These are phyloP conservation scores for Scorias spongiosa DNA, from an alignment of 2,329 filamentous ascomycete species.

Conservation along the genomic window DNA sequence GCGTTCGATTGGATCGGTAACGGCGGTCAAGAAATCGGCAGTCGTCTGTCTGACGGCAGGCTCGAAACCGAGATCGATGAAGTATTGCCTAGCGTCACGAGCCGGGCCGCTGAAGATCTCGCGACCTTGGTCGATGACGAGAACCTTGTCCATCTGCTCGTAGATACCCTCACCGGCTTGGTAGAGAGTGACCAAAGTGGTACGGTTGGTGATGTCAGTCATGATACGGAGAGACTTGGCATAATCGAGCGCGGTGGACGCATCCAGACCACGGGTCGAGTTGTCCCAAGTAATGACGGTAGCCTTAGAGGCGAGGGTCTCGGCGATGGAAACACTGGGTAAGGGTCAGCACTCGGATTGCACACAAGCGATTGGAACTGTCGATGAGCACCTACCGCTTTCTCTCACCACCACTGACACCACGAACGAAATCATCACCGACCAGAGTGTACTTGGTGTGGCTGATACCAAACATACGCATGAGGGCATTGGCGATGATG, in stretches of 20 bases:
- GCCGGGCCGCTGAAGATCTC: slow-evolving; percentile 52
- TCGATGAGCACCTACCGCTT: slow-evolving; percentile 32
- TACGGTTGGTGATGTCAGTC: slow-evolving; percentile 60
- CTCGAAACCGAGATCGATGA: slow-evolving; percentile 48
- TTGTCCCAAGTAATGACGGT: slow-evolving; percentile 70
- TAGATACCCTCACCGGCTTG: slow-evolving; percentile 57
- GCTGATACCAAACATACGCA: slow-evolving; percentile 65
- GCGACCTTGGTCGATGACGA: slow-evolving; percentile 59
- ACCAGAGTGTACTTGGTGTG: slow-evolving; percentile 63
- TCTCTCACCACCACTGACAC: slow-evolving; percentile 65
- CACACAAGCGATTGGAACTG: too few relatives aligned
- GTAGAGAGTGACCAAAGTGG: slow-evolving; percentile 56
- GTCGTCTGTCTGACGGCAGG: slow-evolving; percentile 51
- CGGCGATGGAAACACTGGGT: slow-evolving; percentile 54
- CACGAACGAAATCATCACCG: slow-evolving; percentile 57
- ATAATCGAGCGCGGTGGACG: slow-evolving; percentile 65
- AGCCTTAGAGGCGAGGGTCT: slow-evolving; percentile 58
- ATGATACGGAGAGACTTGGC: slow-evolving; percentile 63
- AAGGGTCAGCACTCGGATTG: too few relatives aligned
- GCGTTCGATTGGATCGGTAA: slow-evolving; percentile 59
- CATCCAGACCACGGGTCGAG: slow-evolving; percentile 63
- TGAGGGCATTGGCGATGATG: slow-evolving; percentile 51
- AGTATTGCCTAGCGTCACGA: slow-evolving; percentile 48
- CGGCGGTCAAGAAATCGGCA: slow-evolving; percentile 61
- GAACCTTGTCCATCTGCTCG: slow-evolving; percentile 63